These are phyloP conservation scores for Aegilops umbellulata DNA, from an alignment of 176 grass and related monocot species.

Conservation along the genomic window DNA sequence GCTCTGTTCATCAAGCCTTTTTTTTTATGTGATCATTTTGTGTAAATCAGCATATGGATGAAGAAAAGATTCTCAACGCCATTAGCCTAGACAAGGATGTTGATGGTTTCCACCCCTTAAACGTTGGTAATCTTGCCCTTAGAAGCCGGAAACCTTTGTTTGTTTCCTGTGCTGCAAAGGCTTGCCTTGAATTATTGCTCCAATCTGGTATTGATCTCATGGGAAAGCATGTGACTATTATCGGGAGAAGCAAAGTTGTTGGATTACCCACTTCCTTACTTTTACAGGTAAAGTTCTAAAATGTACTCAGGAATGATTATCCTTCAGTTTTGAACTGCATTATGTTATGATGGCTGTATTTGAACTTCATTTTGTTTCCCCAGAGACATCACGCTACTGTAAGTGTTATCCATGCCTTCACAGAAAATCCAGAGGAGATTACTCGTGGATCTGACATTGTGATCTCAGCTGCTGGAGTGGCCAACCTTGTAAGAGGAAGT, in stretches of 20 bases:
- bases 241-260: constrained; percentile 95
- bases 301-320: neutral
- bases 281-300: constrained; percentile 57
- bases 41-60: constrained; percentile 77
- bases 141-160: constrained; percentile 71
- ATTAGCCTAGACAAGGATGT: constrained; percentile 89
- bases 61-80: constrained; percentile 69
- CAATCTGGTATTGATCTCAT: constrained; percentile 66
- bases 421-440: constrained; percentile 71
- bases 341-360: constrained; percentile 2
- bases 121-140: constrained; percentile 86
- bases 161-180: constrained; percentile 88
- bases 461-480: constrained; percentile 89
- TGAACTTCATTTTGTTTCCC: constrained; percentile 3
- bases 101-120: constrained; percentile 91
- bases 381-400: constrained; percentile 95
- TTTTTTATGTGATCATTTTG: constrained; percentile 14
- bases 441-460: constrained; percentile 86
- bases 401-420: constrained; percentile 90
- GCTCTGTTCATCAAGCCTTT: neutral
- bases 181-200: constrained; percentile 76
- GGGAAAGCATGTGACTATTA: constrained; percentile 84
- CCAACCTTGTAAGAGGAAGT: constrained; percentile 82
- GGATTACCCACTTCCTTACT: constrained; percentile 88
- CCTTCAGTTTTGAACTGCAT: neutral